These are phyloP conservation scores for Populus hybrid DNA, from an alignment of 441 rosid species.

Conservation along the genomic window DNA sequence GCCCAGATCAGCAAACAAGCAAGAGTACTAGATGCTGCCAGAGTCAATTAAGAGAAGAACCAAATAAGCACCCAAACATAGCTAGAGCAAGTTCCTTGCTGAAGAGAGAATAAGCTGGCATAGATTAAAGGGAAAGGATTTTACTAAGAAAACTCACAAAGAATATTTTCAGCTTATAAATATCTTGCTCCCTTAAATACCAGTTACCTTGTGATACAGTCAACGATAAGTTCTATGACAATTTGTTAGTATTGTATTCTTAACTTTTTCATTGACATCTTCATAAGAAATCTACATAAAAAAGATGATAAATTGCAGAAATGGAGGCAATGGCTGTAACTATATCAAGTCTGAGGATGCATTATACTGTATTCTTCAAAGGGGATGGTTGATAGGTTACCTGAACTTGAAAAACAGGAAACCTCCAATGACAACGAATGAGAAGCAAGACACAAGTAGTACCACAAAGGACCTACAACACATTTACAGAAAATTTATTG, in stretches of 20 bases:
- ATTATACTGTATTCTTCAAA: slow-evolving; percentile 4
- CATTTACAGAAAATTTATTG: slow-evolving; percentile 16
- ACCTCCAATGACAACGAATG: slow-evolving; percentile 86
- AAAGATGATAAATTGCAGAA: background rate
- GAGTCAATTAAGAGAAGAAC: background rate
- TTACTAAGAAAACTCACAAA: background rate
- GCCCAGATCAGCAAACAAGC: slow-evolving; percentile 15
- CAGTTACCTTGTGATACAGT: background rate
- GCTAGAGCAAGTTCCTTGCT: background rate
- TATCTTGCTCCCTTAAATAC: background rate
- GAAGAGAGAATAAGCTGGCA: background rate
- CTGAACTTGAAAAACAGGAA: slow-evolving; percentile 71
- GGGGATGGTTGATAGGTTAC: slow-evolving; percentile 33
- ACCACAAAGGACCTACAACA: slow-evolving; percentile 71
- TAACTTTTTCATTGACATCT: background rate
- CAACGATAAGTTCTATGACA: background rate
- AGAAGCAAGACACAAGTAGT: slow-evolving; percentile 74
- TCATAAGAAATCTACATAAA: background rate
- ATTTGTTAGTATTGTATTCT: background rate
- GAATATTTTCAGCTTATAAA: background rate
- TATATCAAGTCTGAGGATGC: slow-evolving; percentile 8
- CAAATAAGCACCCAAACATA: background rate
- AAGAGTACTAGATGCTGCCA: slow-evolving; percentile 5
- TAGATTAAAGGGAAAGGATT: background rate
- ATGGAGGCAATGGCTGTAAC: background rate